Conservation (phyloP, 352 stramenopile genomes). For the Plasmopara viticola region DNA sequence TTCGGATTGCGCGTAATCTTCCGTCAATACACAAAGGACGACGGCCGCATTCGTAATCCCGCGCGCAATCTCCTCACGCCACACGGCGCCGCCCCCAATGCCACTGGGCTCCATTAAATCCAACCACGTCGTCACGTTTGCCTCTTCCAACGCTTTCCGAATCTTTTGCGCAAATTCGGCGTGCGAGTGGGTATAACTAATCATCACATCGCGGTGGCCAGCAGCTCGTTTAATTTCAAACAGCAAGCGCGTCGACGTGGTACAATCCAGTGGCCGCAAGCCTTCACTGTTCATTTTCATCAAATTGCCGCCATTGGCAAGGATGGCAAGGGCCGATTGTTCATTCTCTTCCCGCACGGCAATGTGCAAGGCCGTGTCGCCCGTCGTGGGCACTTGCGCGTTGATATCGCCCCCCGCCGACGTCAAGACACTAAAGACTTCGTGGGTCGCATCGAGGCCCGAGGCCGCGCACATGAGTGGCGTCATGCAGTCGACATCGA, state of each 20-base stretch:
- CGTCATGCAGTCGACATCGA: slow-evolving; percentile 60
- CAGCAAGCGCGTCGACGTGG: slow-evolving; percentile 66
- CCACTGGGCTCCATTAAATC: slow-evolving; percentile 83
- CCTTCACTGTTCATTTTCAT: slow-evolving; percentile 72
- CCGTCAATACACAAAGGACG: slow-evolving; percentile 71
- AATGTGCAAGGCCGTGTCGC: slow-evolving; percentile 72
- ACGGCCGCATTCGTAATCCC: slow-evolving; percentile 72
- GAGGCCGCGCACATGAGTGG: slow-evolving; percentile 62
- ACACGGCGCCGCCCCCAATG: slow-evolving; percentile 74
- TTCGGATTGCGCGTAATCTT: slow-evolving; percentile 73
- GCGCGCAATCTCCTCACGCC: slow-evolving; percentile 74
- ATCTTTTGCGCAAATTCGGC: slow-evolving; percentile 77
- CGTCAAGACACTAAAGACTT: slow-evolving; percentile 54
- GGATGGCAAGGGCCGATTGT: slow-evolving; percentile 51
- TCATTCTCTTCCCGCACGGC: slow-evolving; percentile 63
- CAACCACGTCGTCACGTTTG: slow-evolving; percentile 81
- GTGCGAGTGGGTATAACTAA: slow-evolving; percentile 85
- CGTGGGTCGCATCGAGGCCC: slow-evolving; percentile 29
- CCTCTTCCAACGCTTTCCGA: slow-evolving; percentile 55
- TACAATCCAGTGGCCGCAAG: slow-evolving; percentile 67
- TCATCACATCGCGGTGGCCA: slow-evolving; percentile 78
- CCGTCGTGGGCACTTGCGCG: slow-evolving; percentile 45
- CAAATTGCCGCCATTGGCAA: slow-evolving; percentile 65
- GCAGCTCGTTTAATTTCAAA: slow-evolving; percentile 80
- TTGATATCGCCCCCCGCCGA: slow-evolving; percentile 67